Evolutionary conservation across 2,329 filamentous ascomycete species (phyloP).

Genomic region (Hypoxylon sp.): DNA sequence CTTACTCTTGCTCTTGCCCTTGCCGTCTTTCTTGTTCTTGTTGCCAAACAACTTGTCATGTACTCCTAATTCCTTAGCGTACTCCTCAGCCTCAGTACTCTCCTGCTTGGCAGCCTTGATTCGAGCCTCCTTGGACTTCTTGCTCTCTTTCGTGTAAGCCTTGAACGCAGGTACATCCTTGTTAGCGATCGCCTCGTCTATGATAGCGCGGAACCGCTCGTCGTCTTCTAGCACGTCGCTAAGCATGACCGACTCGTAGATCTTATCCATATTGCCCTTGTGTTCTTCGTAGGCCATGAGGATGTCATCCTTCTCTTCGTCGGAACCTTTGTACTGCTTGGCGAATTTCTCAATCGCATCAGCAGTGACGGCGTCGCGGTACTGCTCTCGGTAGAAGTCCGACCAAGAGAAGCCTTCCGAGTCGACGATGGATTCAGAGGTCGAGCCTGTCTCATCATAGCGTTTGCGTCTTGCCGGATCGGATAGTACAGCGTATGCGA

Average conservation of each 20-base stretch:
- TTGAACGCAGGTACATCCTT: conserved; percentile 77
- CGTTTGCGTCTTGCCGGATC: conserved; percentile 84
- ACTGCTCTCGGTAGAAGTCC: conserved; percentile 90
- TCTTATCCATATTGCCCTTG: conserved; percentile 80
- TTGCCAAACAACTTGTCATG: conserved; percentile 77
- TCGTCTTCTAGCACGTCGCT: conserved; percentile 89
- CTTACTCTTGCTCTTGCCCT: conserved; percentile 61
- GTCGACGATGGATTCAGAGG: conserved; percentile 83
- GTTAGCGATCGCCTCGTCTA: conserved; percentile 82
- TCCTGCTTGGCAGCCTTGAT: conserved; percentile 76
- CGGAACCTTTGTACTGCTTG: conserved; percentile 84
- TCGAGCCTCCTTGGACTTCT: conserved; percentile 72
- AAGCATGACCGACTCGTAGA: conserved; percentile 90
- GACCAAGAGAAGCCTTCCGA: conserved; percentile 90
- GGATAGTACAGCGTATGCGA: conserved; percentile 94
- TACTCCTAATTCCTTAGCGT: conserved; percentile 81
- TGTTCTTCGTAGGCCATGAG: conserved; percentile 80
- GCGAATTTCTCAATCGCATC: conserved; percentile 84
- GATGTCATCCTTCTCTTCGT: conserved; percentile 86
- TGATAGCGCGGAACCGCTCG: conserved; percentile 83
- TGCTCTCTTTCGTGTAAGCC: conserved; percentile 81
- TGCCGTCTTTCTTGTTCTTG: conserved; percentile 64
- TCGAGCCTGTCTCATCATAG: conserved; percentile 93
- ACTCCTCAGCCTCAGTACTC: conserved; percentile 79
- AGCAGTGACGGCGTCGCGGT: conserved; percentile 79